Evolutionary conservation across 495 filamentous ascomycete species (phyloP).

Genomic region (Aspergillus ellipticus): DNA sequence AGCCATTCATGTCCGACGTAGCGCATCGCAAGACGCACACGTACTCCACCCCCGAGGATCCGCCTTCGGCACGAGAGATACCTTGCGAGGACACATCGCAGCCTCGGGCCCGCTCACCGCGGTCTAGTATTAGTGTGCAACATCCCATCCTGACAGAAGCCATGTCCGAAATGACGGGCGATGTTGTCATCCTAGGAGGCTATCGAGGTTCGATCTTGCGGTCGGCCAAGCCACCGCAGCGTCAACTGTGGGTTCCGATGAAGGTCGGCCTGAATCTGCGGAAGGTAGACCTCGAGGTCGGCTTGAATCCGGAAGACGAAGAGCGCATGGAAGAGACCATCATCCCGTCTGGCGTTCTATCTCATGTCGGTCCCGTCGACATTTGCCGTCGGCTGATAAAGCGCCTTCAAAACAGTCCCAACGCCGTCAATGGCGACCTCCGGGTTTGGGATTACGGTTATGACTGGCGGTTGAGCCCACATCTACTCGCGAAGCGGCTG

Average conservation of each 20-base stretch:
- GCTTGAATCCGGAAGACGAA: conserved; percentile 78
- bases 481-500: conserved; percentile 66
- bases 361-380: conserved; percentile 88
- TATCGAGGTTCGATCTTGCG: conserved; percentile 87
- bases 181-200: conserved; percentile 85
- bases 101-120: conserved; percentile 23
- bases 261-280: conserved; percentile 91
- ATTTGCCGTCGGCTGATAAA: conserved; percentile 81
- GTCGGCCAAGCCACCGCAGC: conserved; percentile 74
- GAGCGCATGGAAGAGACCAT: conserved; percentile 78
- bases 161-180: conserved; percentile 69
- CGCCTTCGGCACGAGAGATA: not conserved
- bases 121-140: conserved; percentile 23
- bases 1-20: conserved; percentile 24
- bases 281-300: conserved; percentile 88
- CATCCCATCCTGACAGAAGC: conserved; percentile 60
- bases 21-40: conserved; percentile 18
- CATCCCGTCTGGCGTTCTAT: conserved; percentile 79
- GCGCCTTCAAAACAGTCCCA: conserved; percentile 67
- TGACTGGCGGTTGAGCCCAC: conserved; percentile 89
- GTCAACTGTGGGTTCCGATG: conserved; percentile 88
- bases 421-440: conserved; percentile 64
- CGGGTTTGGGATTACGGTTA: conserved; percentile 90
- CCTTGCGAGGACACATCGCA: conserved; percentile 1
- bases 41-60: conserved; percentile 10